Percentiles rank a stretch among this genome's conserved stretches.
These are phyloP conservation scores for Coniferiporia weirii DNA, from an alignment of 1,284 basidiomycete genomes.

Conservation along the genomic window DNA sequence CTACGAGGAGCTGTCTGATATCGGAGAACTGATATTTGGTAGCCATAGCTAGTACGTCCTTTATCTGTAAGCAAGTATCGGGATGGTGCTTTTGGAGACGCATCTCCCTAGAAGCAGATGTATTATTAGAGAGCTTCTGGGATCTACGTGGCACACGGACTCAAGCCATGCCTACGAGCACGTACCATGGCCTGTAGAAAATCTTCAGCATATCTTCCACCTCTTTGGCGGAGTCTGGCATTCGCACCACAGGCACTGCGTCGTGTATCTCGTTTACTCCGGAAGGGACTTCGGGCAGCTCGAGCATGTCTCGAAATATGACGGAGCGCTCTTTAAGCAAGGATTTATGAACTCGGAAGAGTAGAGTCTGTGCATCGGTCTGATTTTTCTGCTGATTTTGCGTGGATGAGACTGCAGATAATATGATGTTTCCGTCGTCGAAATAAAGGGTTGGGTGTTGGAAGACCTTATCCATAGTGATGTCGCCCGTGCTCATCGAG, in stretches of 20 bases:
- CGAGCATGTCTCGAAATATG: slow-evolving; percentile 1
- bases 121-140: too few species aligned
- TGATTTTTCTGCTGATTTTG: not conserved
- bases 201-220: not conserved
- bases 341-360: slow-evolving; percentile 2
- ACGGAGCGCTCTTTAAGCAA: not conserved
- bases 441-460: not conserved
- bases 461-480: too few species aligned
- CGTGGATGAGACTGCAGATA: not conserved
- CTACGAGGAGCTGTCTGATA: slow-evolving; percentile 4
- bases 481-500: too few species aligned
- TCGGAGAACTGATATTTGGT: slow-evolving; percentile 11
- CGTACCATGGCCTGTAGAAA: not conserved
- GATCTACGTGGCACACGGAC: not conserved
- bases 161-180: not conserved
- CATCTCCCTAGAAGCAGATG: not conserved
- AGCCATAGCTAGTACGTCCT: not conserved
- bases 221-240: not conserved
- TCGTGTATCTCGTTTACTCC: not conserved
- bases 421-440: slow-evolving; percentile 2
- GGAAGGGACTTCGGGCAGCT: not conserved
- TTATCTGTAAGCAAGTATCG: not conserved
- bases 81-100: not conserved
- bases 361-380: not conserved
- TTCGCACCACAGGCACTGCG: not conserved